phyloP scores from a whole-genome alignment of 2,329 filamentous ascomycete genomes.

The Arthrinium puccinioides region DNA sequence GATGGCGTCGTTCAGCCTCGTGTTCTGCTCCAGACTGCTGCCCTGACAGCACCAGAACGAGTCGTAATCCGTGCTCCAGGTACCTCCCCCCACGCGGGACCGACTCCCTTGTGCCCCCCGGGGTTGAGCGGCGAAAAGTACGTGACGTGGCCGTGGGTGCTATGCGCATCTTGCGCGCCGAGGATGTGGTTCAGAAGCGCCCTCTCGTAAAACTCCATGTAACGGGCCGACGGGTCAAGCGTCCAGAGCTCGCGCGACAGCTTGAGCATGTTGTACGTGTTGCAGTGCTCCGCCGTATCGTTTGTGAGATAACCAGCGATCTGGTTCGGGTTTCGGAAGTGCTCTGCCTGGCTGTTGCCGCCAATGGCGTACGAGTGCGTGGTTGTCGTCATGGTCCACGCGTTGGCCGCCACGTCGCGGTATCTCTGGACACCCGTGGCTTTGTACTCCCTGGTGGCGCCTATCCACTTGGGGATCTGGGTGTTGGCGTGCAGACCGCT shows the following conservation, averaged over 20 bases:
- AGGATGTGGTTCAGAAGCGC: constrained; percentile 43
- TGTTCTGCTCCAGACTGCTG: constrained; percentile 41
- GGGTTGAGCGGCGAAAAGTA: constrained; percentile 45
- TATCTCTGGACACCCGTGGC: constrained; percentile 37
- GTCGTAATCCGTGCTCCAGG: constrained; percentile 45
- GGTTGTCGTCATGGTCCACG: constrained; percentile 37
- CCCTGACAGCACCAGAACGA: constrained; percentile 49
- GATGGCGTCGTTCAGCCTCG: constrained; percentile 44
- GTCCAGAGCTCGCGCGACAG: constrained; percentile 44
- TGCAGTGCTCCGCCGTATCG: constrained; percentile 45
- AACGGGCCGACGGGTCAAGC: constrained; percentile 28
- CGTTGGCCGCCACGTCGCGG: constrained; percentile 39
- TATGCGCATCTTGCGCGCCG: constrained; percentile 37
- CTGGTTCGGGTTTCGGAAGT: constrained; percentile 38
- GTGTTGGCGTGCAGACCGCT: constrained; percentile 45
- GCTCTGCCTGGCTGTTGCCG: constrained; percentile 45
- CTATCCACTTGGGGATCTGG: constrained; percentile 47
- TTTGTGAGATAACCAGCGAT: constrained; percentile 34
- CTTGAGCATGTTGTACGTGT: constrained; percentile 52
- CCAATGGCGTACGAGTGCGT: constrained; percentile 45
- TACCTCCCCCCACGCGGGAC: constrained; percentile 47
- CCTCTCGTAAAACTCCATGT: constrained; percentile 47
- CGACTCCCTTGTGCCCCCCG: constrained; percentile 38
- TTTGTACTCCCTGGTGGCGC: constrained; percentile 39
- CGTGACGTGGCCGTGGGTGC: constrained; percentile 40